Evolutionary conservation across 2,329 filamentous ascomycete species (phyloP).

Genomic region (Coniochaeta sp.): DNA sequence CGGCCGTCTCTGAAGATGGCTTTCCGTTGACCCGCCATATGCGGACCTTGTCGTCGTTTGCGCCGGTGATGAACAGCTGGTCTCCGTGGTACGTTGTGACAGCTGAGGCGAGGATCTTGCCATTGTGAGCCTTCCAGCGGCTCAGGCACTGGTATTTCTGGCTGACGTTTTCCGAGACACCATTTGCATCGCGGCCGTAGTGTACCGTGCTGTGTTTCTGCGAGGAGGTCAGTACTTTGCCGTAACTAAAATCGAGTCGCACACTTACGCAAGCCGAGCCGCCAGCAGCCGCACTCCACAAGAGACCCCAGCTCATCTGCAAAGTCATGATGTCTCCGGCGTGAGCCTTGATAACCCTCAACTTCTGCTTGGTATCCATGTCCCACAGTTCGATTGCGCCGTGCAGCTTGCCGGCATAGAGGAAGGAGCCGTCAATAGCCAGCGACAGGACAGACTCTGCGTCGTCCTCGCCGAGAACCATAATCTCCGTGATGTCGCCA

Average conservation of each 20-base stretch:
- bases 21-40: constrained; percentile 70
- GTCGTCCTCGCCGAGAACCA: constrained; percentile 54
- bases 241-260: too few species aligned
- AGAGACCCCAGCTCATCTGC: constrained; percentile 74
- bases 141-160: constrained; percentile 26
- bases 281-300: constrained; percentile 85
- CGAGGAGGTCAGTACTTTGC: not conserved
- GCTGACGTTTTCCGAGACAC: constrained; percentile 49
- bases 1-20: constrained; percentile 26
- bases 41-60: constrained; percentile 83
- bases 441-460: constrained; percentile 66
- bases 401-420: constrained; percentile 83
- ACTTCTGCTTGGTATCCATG: constrained; percentile 83
- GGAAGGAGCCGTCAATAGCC: constrained; percentile 79
- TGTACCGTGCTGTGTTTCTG: constrained; percentile 63
- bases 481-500: constrained; percentile 63
- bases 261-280: constrained; percentile 71
- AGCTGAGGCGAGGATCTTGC: constrained; percentile 80
- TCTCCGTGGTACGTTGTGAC: constrained; percentile 62
- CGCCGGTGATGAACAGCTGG: constrained; percentile 87
- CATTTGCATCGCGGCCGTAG: constrained; percentile 48
- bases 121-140: constrained; percentile 60
- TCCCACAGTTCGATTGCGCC: constrained; percentile 96
- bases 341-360: constrained; percentile 78
- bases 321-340: constrained; percentile 79